These are phyloP conservation scores for Candida sphagnicola DNA, from an alignment of 805 yeast species.

Conservation along the genomic window DNA sequence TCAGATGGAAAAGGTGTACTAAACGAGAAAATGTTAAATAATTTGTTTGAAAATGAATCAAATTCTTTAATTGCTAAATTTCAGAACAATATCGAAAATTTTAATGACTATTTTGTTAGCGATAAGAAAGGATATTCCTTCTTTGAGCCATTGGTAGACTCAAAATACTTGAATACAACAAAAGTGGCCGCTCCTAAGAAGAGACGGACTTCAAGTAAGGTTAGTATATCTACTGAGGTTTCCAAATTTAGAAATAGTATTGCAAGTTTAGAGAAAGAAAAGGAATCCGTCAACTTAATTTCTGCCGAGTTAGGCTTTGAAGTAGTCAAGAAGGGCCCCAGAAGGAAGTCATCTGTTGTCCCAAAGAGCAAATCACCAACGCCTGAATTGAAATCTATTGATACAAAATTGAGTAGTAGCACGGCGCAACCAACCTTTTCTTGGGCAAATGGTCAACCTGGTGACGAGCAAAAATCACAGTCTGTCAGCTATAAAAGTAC, in stretches of 20 bases:
- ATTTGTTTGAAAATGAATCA: constrained; percentile 20
- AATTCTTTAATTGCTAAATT: constrained; percentile 17
- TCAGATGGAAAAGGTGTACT: constrained; percentile 15
- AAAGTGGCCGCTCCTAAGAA: constrained; percentile 11
- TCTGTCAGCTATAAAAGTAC: neutral
- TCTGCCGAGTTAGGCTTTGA: constrained; percentile 20
- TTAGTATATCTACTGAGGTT: constrained; percentile 17
- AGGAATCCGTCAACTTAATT: constrained; percentile 16
- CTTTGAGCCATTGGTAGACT: constrained; percentile 36
- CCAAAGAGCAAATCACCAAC: constrained; percentile 7
- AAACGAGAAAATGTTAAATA: constrained; percentile 6
- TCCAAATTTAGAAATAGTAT: constrained; percentile 21
- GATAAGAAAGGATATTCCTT: constrained; percentile 27
- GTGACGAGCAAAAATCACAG: neutral
- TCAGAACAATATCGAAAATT: constrained; percentile 13
- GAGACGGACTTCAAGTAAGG: constrained; percentile 8
- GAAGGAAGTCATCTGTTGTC: constrained; percentile 11
- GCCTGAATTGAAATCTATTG: constrained; percentile 2
- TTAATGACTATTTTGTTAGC: constrained; percentile 31
- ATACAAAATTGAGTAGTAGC: too few species aligned
- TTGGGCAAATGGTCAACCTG: neutral
- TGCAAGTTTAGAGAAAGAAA: constrained; percentile 11
- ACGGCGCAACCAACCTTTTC: neutral
- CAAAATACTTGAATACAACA: constrained; percentile 15
- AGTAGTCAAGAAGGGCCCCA: constrained; percentile 17